These are phyloP conservation scores for Pyrenophora seminiperda DNA, from an alignment of 2,329 filamentous ascomycete genomes.

Conservation along the genomic window DNA sequence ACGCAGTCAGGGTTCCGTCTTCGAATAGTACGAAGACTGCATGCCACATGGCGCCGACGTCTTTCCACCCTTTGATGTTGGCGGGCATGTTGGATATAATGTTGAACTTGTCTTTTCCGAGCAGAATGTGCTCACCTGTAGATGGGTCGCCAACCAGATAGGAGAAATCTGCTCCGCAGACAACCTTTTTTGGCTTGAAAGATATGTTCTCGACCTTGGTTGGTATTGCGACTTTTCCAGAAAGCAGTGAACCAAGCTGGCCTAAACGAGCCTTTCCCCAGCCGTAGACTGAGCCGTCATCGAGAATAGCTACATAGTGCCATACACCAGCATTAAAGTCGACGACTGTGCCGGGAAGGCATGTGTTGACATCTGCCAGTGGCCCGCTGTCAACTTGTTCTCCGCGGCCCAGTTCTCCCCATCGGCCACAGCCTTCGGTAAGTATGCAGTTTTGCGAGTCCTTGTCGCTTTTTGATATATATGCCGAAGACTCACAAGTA, in stretches of 20 bases:
- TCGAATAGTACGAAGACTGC: conserved; percentile 72
- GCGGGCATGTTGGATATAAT: conserved; percentile 64
- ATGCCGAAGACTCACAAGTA: conserved; percentile 37
- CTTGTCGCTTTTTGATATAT: conserved; percentile 7
- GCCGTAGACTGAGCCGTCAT: conserved; percentile 77
- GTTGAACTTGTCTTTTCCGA: conserved; percentile 78
- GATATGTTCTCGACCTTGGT: conserved; percentile 46
- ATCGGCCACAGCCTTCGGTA: conserved; percentile 27
- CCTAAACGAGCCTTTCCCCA: conserved; percentile 90
- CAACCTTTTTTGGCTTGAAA: conserved; percentile 69
- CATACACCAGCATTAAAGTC: conserved; percentile 75
- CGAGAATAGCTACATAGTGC: conserved; percentile 75
- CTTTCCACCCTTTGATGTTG: conserved; percentile 63
- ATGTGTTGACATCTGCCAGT: not conserved
- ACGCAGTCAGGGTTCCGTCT: conserved; percentile 67
- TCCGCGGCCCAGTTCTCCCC: conserved; percentile 33
- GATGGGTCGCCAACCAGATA: conserved; percentile 64
- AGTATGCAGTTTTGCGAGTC: conserved; percentile 3
- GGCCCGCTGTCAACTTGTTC: not conserved
- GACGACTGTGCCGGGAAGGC: conserved; percentile 50
- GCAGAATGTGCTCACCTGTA: conserved; percentile 65
- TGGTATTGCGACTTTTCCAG: conserved; percentile 47
- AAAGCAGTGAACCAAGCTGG: conserved; percentile 67
- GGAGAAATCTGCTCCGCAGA: conserved; percentile 86
- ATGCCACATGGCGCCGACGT: conserved; percentile 81